Conservation (phyloP, 2,329 filamentous ascomycete species). For the Fusarium beomiforme region DNA sequence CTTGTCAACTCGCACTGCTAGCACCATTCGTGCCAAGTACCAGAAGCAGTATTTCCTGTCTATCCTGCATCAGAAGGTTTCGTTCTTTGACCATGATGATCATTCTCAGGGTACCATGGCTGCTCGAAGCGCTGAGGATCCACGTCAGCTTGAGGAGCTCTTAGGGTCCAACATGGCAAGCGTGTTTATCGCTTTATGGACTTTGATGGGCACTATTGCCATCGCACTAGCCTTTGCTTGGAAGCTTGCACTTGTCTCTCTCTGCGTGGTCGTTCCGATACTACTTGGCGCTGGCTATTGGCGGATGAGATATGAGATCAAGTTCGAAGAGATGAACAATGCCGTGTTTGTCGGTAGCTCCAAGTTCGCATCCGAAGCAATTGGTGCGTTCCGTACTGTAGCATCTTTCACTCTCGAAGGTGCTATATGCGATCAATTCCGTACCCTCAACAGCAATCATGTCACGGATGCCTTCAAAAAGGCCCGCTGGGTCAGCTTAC, state of each 20-base stretch:
- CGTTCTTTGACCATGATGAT: conserved; percentile 69
- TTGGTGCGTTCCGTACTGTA: conserved; percentile 78
- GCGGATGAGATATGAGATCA: conserved; percentile 65
- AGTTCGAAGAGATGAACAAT: conserved; percentile 75
- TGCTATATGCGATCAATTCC: conserved; percentile 69
- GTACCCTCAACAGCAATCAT: conserved; percentile 65
- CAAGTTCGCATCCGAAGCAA: conserved; percentile 78
- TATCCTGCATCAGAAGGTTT: conserved; percentile 65
- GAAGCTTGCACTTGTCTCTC: conserved; percentile 76
- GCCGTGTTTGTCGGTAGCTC: conserved; percentile 77
- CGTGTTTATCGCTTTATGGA: conserved; percentile 70
- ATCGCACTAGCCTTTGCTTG: conserved; percentile 79
- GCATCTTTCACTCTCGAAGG: conserved; percentile 75
- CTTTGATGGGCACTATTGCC: conserved; percentile 69
- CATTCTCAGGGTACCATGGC: conserved; percentile 70
- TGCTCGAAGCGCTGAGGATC: conserved; percentile 63
- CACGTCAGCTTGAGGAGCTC: conserved; percentile 68
- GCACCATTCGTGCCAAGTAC: conserved; percentile 55
- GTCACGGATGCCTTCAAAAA: conserved; percentile 67
- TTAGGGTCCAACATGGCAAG: conserved; percentile 72
- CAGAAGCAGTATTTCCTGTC: conserved; percentile 69
- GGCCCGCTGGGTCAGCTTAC: conserved; percentile 67
- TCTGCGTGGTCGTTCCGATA: conserved; percentile 68
- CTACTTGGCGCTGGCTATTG: conserved; percentile 59
- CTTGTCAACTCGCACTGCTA: background rate